Evolutionary conservation across 2,329 filamentous ascomycete genomes (phyloP).

Genomic region (Arthrocladium fulminans): DNA sequence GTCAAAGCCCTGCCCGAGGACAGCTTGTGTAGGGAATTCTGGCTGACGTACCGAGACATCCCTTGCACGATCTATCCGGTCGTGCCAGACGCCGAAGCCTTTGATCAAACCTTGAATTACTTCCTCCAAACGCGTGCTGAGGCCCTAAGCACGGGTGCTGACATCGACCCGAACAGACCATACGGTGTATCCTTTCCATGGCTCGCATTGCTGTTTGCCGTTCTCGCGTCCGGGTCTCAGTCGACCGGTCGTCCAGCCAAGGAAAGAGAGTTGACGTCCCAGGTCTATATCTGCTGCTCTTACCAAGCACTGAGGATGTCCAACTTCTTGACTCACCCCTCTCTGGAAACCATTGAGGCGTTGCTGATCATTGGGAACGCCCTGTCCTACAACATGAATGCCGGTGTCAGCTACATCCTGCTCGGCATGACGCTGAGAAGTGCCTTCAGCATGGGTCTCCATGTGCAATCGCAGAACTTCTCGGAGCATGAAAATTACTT

Average conservation of each 20-base stretch:
- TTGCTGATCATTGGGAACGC: constrained; percentile 55
- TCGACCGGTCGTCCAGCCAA: constrained; percentile 50
- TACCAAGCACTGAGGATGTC: constrained; percentile 57
- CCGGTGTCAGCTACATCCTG: constrained; percentile 54
- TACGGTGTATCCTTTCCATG: constrained; percentile 49
- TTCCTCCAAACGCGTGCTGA: constrained; percentile 47
- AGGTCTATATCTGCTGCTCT: constrained; percentile 57
- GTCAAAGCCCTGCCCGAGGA: constrained; percentile 52
- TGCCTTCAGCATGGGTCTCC: constrained; percentile 52
- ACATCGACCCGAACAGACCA: constrained; percentile 40
- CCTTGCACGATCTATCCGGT: constrained; percentile 54
- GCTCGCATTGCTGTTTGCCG: constrained; percentile 52
- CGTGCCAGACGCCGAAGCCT: constrained; percentile 46
- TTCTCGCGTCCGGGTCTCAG: constrained; percentile 55
- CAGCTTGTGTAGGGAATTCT: constrained; percentile 49
- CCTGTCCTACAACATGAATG: constrained; percentile 56
- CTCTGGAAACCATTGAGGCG: constrained; percentile 53
- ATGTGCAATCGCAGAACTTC: constrained; percentile 49
- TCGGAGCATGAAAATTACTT: constrained; percentile 41
- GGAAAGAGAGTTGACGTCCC: constrained; percentile 54
- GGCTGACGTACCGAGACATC: constrained; percentile 49
- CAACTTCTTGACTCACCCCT: constrained; percentile 55
- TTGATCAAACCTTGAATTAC: constrained; percentile 46
- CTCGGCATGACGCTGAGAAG: constrained; percentile 53
- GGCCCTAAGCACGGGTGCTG: constrained; percentile 24